Base-by-base conservation (phyloP, 495 filamentous ascomycete genomes). In the Peziza echinospora region DNA sequence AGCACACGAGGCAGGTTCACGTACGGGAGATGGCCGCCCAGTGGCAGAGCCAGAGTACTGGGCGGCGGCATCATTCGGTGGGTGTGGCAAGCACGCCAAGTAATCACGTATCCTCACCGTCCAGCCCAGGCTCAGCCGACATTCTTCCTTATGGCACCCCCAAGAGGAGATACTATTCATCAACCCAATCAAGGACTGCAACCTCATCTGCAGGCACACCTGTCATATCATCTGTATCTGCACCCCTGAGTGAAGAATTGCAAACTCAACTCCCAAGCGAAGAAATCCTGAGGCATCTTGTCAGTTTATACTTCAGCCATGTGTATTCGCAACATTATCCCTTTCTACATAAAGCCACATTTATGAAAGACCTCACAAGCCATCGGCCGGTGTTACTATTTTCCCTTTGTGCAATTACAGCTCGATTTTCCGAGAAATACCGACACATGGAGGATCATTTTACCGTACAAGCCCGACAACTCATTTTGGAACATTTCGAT, bases 311-410 rank as follows among this genome's bases (percentile, higher is more conserved):
- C 47, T 60, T 60, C 40, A 52, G 43, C 34, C 45, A 56, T 48
- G 47, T 60, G 30, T 60, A 59, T 49, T 60, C 57, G 19, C 57
- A 60, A 47, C 59, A 56, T 7, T 60, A 60, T 44, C 56, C 57
- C n/a, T 60, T 60, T 41, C 48, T 60, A 19, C 57, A 60, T 44
- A 42, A 47, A 13, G 21, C 41, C 22, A 51, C 53, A 24, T 60
- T 60, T 48, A 48, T 48, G n/a, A 48, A 50, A 19, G 51, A 49
- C 13, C 39, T 59, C 16, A 24, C 46, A 6, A 49, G 30, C n/a
- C 53, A 60, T 24, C 48, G 40, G 1, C 50, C 48, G 11, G 53
- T 59, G 26, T 50, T 60, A 34, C 23, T 59, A 44, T 34, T 59
- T 21, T 59, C 57, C 24, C 46, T 60, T 21, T 60, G 57, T 16